These are phyloP conservation scores for Syzygium oleosum DNA, from an alignment of 345 rosid genomes.

Conservation along the genomic window DNA sequence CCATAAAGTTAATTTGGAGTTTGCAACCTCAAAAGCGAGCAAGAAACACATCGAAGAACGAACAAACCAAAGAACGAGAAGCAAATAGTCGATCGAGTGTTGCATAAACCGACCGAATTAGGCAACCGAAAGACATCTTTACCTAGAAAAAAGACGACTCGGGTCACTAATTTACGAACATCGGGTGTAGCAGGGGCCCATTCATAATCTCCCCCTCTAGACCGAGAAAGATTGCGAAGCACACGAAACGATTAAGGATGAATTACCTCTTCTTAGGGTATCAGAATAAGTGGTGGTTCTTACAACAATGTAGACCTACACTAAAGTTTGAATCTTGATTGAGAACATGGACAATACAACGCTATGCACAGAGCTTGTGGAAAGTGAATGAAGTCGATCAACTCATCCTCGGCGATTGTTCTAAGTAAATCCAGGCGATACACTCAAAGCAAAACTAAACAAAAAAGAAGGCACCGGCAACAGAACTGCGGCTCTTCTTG, in stretches of 20 bases:
- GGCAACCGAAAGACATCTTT: not conserved
- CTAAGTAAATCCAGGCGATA: not conserved
- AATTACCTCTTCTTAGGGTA: not conserved
- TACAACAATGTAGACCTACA: not conserved
- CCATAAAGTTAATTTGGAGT: not conserved
- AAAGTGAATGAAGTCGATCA: not conserved
- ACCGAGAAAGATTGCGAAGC: not conserved
- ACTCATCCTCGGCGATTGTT: not conserved
- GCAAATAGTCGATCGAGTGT: not conserved
- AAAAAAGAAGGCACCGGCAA: not conserved
- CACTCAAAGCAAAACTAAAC: no score
- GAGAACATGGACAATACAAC: not conserved
- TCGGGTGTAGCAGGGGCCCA: not conserved
- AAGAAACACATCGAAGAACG: not conserved
- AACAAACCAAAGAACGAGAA: not conserved
- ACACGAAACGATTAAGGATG: not conserved
- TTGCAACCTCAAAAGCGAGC: not conserved
- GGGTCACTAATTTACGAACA: not conserved
- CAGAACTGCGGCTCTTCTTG: not conserved
- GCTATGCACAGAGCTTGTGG: not conserved
- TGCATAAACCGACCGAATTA: not conserved
- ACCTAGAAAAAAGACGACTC: not conserved
- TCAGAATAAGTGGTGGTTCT: not conserved
- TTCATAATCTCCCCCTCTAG: not conserved
- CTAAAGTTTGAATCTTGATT: not conserved